Base-by-base conservation (phyloP, 1,284 basidiomycete genomes). In the Melampsora larici-populina region DNA sequence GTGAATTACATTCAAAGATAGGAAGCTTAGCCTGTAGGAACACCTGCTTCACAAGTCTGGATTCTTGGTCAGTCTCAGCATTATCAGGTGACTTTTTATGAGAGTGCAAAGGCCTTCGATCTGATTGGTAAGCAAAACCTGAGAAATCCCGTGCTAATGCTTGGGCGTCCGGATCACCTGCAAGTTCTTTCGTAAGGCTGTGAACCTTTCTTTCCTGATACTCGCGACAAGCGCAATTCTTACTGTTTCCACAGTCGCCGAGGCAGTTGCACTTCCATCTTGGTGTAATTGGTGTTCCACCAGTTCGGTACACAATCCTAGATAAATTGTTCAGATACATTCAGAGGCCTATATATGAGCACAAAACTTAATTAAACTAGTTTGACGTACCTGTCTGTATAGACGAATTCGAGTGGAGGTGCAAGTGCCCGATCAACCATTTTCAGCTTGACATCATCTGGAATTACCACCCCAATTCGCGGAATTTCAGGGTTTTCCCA, bases 401-500 rank as follows among this genome's bases (percentile, higher is more conserved):
- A 76, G 17, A 76, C 24, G 49, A 76, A 76, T 36, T 76, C 74
- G 2, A 76, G 18, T 8, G 74, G 74, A 15, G 74, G 74, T 24
- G 74, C 66, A 49, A 76, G 31, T 26, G n/a, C 66, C 31, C 24
- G 63, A 67, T 67, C 64, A 60, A 7, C 21, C 72, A 75, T 66
- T 49, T 60, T 31, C 33, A 48, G 46, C 55, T 67, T 75, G 1
- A 76, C 55, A 13, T 69, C 51, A 21, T 68, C 51, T n/a, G 74
- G 74, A 21, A 76, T 65, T 8, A 76, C 31, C 24, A 76, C 74
- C 31, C 69, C 66, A 29, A 76, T 69, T 7, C 13, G 65, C 0
- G 74, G 74, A 33, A 69, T 62, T n/a, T 60, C 74, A n/a, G 66
- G 66, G 36, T 76, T 76, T 26, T 76, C 74, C 74, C 74, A 76